phyloP scores from a whole-genome alignment of 352 stramenopile genomes.

The Phytophthora multivora region DNA sequence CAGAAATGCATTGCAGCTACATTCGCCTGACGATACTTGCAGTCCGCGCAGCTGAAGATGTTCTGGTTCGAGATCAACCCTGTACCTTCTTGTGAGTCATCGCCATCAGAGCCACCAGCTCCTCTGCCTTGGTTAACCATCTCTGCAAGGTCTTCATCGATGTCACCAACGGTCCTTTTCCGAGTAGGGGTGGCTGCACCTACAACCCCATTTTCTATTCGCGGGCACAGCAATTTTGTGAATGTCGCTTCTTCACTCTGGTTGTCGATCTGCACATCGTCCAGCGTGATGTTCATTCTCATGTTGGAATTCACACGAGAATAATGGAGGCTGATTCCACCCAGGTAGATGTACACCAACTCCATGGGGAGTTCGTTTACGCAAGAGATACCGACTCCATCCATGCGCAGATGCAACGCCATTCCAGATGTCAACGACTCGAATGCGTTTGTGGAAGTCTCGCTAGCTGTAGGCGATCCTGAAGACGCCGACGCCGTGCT shows the following conservation, averaged over 20 bases:
- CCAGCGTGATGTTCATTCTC: conserved; percentile 81
- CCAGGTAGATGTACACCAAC: conserved; percentile 86
- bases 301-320: conserved; percentile 84
- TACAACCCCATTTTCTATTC: conserved; percentile 44
- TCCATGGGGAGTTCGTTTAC: conserved; percentile 89
- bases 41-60: conserved; percentile 86
- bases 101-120: conserved; percentile 21
- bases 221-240: conserved; percentile 79
- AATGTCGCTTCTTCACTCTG: conserved; percentile 87
- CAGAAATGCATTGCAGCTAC: conserved; percentile 88
- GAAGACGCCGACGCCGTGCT: conserved; percentile 66
- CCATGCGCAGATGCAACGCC: conserved; percentile 69
- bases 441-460: conserved; percentile 76
- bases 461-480: conserved; percentile 70
- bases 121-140: conserved; percentile 41
- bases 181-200: conserved; percentile 21
- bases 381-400: conserved; percentile 86
- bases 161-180: conserved; percentile 48
- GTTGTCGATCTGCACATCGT: conserved; percentile 89
- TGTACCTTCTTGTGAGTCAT: conserved; percentile 35
- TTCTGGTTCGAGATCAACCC: conserved; percentile 67
- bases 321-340: conserved; percentile 80
- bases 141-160: conserved; percentile 55
- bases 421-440: conserved; percentile 71
- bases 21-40: conserved; percentile 78